Conservation (phyloP, 2,329 filamentous ascomycete species). For the Pseudocercospora musae region DNA sequence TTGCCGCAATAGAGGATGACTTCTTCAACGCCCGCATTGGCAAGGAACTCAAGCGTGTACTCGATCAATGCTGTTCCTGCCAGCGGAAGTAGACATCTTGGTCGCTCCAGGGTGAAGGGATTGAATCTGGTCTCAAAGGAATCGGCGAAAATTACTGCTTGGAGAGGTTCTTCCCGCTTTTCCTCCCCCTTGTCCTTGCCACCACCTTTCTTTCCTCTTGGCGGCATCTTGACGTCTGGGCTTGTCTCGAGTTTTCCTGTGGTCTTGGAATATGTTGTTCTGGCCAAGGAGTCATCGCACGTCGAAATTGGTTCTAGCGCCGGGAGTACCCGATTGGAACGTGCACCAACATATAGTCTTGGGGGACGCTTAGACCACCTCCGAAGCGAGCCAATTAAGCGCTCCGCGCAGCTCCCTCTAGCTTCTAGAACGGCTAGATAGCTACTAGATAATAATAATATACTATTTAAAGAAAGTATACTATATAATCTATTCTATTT, state of each 20-base stretch:
- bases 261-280: neutral
- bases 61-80: conserved; percentile 95
- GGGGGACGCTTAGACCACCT: too few species aligned
- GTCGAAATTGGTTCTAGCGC: neutral
- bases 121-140: conserved; percentile 89
- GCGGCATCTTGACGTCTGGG: conserved; percentile 41
- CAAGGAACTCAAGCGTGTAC: conserved; percentile 94
- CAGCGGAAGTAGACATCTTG: conserved; percentile 88
- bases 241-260: neutral
- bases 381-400: too few species aligned
- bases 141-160: conserved; percentile 78
- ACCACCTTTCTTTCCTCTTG: conserved; percentile 46
- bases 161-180: conserved; percentile 59
- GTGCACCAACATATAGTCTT: neutral
- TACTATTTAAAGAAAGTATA: too few species aligned
- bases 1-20: conserved; percentile 89
- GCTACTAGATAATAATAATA: too few species aligned
- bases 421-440: too few species aligned
- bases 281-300: neutral
- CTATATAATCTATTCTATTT: too few species aligned
- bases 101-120: conserved; percentile 83
- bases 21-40: conserved; percentile 90
- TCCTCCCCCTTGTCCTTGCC: conserved; percentile 50
- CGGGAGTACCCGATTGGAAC: neutral
- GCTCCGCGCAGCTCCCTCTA: too few species aligned